These are phyloP conservation scores for Yarrowia yakushimensis DNA, from an alignment of 805 yeast species.

Conservation along the genomic window DNA sequence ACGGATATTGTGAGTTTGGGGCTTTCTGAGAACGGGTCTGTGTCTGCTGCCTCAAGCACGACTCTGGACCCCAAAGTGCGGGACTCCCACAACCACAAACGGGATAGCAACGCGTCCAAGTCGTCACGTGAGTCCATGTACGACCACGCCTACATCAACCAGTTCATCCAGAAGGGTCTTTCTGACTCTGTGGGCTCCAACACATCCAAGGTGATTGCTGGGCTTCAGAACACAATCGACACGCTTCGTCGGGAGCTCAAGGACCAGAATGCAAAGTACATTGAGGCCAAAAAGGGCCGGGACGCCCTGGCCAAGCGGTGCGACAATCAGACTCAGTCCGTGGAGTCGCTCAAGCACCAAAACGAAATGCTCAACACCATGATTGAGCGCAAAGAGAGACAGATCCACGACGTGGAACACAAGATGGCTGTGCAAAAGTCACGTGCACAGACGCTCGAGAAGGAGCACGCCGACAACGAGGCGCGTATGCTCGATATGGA, in stretches of 20 bases:
- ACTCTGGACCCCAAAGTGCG: slow-evolving; percentile 3
- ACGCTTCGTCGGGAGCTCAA: slow-evolving; percentile 50
- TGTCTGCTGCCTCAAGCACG: neutral
- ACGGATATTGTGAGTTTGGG: slow-evolving; percentile 5
- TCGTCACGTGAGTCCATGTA: slow-evolving; percentile 7
- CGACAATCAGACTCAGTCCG: slow-evolving; percentile 29
- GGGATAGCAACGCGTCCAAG: slow-evolving; percentile 19
- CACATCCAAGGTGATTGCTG: slow-evolving; percentile 38
- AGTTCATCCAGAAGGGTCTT: slow-evolving; percentile 12
- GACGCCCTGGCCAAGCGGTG: slow-evolving; percentile 39
- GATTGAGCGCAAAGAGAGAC: slow-evolving; percentile 64
- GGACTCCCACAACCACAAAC: neutral
- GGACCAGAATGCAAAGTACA: slow-evolving; percentile 40
- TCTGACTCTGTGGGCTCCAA: slow-evolving; percentile 15
- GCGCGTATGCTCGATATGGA: slow-evolving; percentile 37
- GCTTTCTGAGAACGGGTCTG: neutral
- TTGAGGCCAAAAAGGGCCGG: slow-evolving; percentile 53
- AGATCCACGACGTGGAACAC: slow-evolving; percentile 62
- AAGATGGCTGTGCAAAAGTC: slow-evolving; percentile 38
- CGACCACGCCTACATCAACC: slow-evolving; percentile 13
- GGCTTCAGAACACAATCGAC: slow-evolving; percentile 50
- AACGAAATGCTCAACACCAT: slow-evolving; percentile 69
- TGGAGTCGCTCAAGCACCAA: slow-evolving; percentile 60
- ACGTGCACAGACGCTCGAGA: slow-evolving; percentile 10
- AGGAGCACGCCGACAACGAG: slow-evolving; percentile 10